phyloP scores from a whole-genome alignment of 2,329 filamentous ascomycete species.

The Venturia pyrina region DNA sequence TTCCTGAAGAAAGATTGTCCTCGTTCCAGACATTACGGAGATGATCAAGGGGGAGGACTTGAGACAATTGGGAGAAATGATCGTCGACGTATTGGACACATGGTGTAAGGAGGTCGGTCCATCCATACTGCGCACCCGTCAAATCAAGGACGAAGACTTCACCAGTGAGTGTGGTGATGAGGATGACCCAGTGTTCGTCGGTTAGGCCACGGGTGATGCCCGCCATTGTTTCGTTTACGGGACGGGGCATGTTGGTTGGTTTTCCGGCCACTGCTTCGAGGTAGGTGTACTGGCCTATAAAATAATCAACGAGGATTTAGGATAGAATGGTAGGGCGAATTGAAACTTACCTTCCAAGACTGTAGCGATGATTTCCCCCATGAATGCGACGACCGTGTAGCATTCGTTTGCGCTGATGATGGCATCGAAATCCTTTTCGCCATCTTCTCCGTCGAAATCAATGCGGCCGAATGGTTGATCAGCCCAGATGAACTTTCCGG shows the following conservation, averaged over 20 bases:
- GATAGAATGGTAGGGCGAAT: not conserved
- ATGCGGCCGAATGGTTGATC: not conserved
- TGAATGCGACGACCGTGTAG: not conserved
- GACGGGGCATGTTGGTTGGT: not conserved
- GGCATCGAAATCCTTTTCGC: not conserved
- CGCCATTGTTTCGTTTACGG: not conserved
- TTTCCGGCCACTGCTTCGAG: not conserved
- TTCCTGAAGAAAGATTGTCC: not conserved
- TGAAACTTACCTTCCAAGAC: not conserved
- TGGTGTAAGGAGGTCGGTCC: not conserved
- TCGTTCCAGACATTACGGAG: not conserved
- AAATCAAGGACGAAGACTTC: not conserved
- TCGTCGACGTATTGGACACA: not conserved
- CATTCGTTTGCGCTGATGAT: not conserved
- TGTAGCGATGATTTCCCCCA: not conserved
- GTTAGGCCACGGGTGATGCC: not conserved
- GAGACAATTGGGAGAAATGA: not conserved
- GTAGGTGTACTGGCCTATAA: not conserved
- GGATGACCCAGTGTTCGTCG: not conserved
- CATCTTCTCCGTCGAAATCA: not conserved
- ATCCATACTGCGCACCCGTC: not conserved
- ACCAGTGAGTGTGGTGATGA: not conserved
- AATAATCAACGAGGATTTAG: not conserved
- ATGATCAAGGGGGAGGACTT: not conserved
- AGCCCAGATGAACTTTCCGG: not conserved